Conservation (phyloP, 148 eudicot genomes). For the Cornus controversa region DNA sequence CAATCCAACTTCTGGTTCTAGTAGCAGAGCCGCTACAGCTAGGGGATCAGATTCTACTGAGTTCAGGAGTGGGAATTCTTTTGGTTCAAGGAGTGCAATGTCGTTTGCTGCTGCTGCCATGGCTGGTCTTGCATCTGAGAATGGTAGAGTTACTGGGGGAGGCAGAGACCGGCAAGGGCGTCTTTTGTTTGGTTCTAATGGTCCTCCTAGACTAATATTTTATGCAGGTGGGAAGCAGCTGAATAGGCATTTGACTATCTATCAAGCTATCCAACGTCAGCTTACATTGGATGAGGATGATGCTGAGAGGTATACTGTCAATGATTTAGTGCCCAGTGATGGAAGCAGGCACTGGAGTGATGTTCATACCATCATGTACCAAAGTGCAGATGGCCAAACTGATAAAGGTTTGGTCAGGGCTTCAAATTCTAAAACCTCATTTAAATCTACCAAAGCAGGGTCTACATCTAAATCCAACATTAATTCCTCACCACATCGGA, state of each 20-base stretch:
- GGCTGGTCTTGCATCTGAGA: too few relatives aligned
- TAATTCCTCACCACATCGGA: conserved; percentile 39
- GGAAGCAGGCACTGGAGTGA: conserved; percentile 90
- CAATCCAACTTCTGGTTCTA: conserved; percentile 68
- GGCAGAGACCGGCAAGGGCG: too few relatives aligned
- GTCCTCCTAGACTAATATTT: conserved; percentile 73
- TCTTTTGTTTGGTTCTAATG: too few relatives aligned
- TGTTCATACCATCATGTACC: conserved; percentile 77
- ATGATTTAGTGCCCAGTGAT: conserved; percentile 67
- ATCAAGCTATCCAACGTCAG: conserved; percentile 92
- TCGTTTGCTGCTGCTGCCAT: conserved; percentile 99
- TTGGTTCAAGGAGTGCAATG: conserved; percentile 95
- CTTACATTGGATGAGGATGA: conserved; percentile 86
- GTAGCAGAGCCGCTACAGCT: conserved; percentile 58
- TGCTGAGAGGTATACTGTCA: conserved; percentile 61
- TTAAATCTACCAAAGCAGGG: conserved; percentile 50
- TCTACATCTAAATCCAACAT: conserved; percentile 36
- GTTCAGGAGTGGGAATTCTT: conserved; percentile 59
- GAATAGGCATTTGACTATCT: conserved; percentile 75
- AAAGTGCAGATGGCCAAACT: conserved; percentile 63
- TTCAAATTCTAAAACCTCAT: conserved; percentile 38
- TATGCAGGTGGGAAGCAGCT: conserved; percentile 88
- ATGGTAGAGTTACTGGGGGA: too few relatives aligned
- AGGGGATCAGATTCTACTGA: conserved; percentile 62
- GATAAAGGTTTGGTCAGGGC: conserved; percentile 48